Percentiles rank a stretch among this genome's conserved stretches.
Conservation (phyloP, 2,329 filamentous ascomycete genomes). For the Dactylellina sp. region DNA sequence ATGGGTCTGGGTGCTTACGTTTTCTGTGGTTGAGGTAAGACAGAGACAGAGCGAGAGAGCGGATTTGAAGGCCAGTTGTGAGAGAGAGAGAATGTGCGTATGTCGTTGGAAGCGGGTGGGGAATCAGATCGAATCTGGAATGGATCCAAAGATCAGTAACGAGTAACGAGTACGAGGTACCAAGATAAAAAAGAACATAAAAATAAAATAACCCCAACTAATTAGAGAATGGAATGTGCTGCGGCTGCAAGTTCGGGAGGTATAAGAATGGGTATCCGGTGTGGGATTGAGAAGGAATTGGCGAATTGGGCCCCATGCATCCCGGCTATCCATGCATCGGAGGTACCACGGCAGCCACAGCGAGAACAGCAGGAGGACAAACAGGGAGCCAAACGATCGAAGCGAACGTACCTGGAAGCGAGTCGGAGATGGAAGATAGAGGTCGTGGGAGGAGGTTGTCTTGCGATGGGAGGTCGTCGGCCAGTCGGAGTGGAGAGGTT, state of each 20-base stretch:
- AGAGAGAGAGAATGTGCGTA: background rate
- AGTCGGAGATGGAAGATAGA: background rate
- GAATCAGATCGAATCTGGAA: constrained; percentile 49
- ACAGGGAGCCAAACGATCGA: constrained; percentile 8
- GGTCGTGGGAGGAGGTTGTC: background rate
- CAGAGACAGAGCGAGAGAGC: background rate
- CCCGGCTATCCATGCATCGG: constrained; percentile 49
- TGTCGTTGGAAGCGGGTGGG: constrained; percentile 22
- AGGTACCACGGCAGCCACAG: constrained; percentile 4
- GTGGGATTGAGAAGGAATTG: constrained; percentile 51
- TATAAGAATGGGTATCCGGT: constrained; percentile 2
- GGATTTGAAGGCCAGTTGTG: no score
- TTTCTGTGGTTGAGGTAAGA: background rate
- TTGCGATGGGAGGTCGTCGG: background rate
- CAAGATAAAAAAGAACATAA: background rate
- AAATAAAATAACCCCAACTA: background rate
- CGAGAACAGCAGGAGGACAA: background rate
- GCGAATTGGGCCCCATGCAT: constrained; percentile 48
- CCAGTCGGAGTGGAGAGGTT: background rate
- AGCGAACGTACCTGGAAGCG: background rate
- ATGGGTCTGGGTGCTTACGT: background rate
- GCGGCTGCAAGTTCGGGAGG: constrained; percentile 16
- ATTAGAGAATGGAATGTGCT: background rate
- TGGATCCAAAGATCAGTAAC: constrained; percentile 44
- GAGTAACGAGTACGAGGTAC: constrained; percentile 41